Evolutionary conservation across 345 rosid species (phyloP), one percentile per base, ranked within the genome.

Genomic region (Syzygium jambos): DNA sequence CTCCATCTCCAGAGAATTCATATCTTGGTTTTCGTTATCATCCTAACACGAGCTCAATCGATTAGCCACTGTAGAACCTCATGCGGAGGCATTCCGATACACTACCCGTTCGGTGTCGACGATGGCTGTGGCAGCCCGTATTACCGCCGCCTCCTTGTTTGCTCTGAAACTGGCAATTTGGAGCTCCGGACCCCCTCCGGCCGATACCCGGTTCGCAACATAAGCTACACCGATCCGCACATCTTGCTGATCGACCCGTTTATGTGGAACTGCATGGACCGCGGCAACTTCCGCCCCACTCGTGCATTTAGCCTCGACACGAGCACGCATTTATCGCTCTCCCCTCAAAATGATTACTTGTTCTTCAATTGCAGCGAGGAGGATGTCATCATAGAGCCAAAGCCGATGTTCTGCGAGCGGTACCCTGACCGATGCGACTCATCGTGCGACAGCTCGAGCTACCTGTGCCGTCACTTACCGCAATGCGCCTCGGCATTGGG

Each of bases 81-180:
- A n/a, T 97, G 98, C 46, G 99, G 98, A 14, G 86, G 88, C 57
- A 93, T 97, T 85, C 96, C 94, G 0, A 95, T 97, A 86, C 91
- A 86, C 84, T 95, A 95, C 83, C 99, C 99, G 11, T 94, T 97
- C 19, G 93, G 95, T 52, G 91, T 96, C 73, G 98, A 95, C 41
- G 98, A 96, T 16, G 99, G 99, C 30, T 98, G 99, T 57, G 99
- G 99, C 53, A 95, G 96, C 87, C 96, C 98, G 38, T 95, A 94
- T 87, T 98, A 95, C 93, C 92, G 96, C 9, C 96, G 92, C 95
- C 92, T 96, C 91, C 98, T 98, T 12, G 86, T 90, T 14, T 95
- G 99, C 91, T 92, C 98, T 7, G 93, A 93, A 43, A 84, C 92
- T 6, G 93, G 92, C 61, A 87, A 65, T n/a, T 96, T 96, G 19